A percentile compares a stretch with the other conserved stretches of the same genome.
Conservation (phyloP, 2,329 filamentous ascomycete species). For the Arthrobotrys conoides region DNA sequence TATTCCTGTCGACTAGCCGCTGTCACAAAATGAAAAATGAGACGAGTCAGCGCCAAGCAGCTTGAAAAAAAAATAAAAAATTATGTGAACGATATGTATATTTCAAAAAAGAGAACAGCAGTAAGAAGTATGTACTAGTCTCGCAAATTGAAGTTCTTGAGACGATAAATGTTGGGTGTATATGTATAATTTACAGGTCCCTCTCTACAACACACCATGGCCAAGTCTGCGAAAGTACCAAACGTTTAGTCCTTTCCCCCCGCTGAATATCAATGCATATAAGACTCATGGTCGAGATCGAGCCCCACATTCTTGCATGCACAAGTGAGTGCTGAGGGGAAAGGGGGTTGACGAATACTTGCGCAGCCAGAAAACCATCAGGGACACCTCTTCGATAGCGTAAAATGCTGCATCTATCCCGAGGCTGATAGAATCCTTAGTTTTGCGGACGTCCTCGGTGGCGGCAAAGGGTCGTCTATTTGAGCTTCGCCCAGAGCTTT, state of each 20-base stretch:
- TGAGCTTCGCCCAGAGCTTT: slow-evolving; percentile 93
- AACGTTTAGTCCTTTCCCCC: slow-evolving; percentile 19
- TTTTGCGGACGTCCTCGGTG: slow-evolving; percentile 9
- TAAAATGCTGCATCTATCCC: background rate
- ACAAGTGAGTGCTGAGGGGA: background rate
- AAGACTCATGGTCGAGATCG: slow-evolving; percentile 44
- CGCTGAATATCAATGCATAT: slow-evolving; percentile 39
- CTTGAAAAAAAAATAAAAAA: slow-evolving; percentile 14
- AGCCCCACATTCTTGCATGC: slow-evolving; percentile 6
- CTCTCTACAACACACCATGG: slow-evolving; percentile 15
- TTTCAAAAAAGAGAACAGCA: slow-evolving; percentile 10
- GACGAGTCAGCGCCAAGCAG: background rate
- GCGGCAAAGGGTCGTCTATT: slow-evolving; percentile 73
- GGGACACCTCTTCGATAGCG: slow-evolving; percentile 5
- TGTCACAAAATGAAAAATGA: slow-evolving; percentile 36
- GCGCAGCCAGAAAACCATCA: background rate
- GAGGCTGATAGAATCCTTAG: slow-evolving; percentile 18
- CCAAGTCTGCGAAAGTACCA: background rate
- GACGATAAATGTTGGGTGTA: slow-evolving; percentile 34
- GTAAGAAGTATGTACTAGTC: slow-evolving; percentile 53
- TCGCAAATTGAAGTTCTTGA: slow-evolving; percentile 24
- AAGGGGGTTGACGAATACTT: slow-evolving; percentile 7
- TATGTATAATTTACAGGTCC: slow-evolving; percentile 54
- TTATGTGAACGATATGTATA: slow-evolving; percentile 40
- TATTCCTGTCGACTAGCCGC: slow-evolving; percentile 31